Percentiles rank a stretch among this genome's conserved stretches.
Conservation (phyloP, 1,284 basidiomycete species). For the Leccinum subspadiceum region DNA sequence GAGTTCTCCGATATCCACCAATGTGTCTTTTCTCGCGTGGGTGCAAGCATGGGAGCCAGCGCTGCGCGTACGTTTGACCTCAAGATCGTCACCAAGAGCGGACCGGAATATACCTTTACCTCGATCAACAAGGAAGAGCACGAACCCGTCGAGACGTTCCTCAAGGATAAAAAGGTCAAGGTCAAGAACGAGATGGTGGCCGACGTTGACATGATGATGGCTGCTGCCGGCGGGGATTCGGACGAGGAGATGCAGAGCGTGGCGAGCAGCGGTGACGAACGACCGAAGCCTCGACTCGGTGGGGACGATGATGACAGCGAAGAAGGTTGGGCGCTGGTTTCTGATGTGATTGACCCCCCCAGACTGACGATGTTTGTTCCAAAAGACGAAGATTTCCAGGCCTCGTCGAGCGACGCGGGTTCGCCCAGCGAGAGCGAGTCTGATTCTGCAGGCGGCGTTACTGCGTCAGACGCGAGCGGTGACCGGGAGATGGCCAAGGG, state of each 20-base stretch:
- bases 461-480: conserved; percentile 79
- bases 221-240: conserved; percentile 69
- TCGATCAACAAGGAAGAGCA: conserved; percentile 97
- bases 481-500: conserved; percentile 59
- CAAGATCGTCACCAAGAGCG: conserved; percentile 81
- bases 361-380: conserved; percentile 14
- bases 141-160: conserved; percentile 79
- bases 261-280: conserved; percentile 67
- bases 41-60: conserved; percentile 74
- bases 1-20: conserved; percentile 91
- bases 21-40: conserved; percentile 89
- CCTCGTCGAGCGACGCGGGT: conserved; percentile 78
- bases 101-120: conserved; percentile 86
- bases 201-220: conserved; percentile 76
- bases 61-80: conserved; percentile 95
- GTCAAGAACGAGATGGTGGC: conserved; percentile 96
- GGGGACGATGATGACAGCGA: conserved; percentile 77
- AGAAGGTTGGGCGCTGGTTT: conserved; percentile 56
- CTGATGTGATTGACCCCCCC: not conserved
- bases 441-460: conserved; percentile 56
- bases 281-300: conserved; percentile 49
- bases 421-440: conserved; percentile 79
- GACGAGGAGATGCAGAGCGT: conserved; percentile 86
- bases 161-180: conserved; percentile 88
- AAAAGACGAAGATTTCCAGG: conserved; percentile 85